A percentile compares a stretch with the other conserved stretches of the same genome.
phyloP scores from a whole-genome alignment of 495 filamentous ascomycete species.

The Aspergillus nidulans region DNA sequence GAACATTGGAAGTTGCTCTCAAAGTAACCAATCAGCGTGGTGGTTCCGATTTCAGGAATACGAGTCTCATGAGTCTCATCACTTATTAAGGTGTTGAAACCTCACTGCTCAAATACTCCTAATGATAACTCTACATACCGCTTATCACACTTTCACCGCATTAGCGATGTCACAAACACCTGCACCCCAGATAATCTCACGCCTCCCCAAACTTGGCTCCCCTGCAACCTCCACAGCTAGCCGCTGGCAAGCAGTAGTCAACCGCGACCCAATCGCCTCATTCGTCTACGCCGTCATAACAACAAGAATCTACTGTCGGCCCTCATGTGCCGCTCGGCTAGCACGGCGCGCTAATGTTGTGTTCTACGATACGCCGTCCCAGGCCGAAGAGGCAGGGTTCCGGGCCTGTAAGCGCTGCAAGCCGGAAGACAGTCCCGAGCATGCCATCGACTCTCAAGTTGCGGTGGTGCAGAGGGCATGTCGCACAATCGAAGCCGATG shows the following conservation, averaged over 20 bases:
- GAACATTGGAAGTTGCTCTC: slow-evolving; percentile 27
- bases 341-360: slow-evolving; percentile 57
- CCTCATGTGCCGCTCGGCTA: slow-evolving; percentile 55
- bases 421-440: slow-evolving; percentile 41
- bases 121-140: not conserved
- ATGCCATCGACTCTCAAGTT: slow-evolving; percentile 38
- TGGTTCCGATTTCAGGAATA: slow-evolving; percentile 1
- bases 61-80: not conserved
- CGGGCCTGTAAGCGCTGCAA: slow-evolving; percentile 62
- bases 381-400: slow-evolving; percentile 54
- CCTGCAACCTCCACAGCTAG: slow-evolving; percentile 24
- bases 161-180: not conserved
- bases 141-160: not conserved
- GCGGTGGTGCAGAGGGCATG: slow-evolving; percentile 45
- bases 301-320: slow-evolving; percentile 62
- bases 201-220: slow-evolving; percentile 18
- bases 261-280: slow-evolving; percentile 45
- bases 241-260: slow-evolving; percentile 55
- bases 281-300: slow-evolving; percentile 60
- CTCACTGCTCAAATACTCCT: not conserved
- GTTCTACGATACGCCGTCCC: slow-evolving; percentile 52
- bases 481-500: slow-evolving; percentile 22
- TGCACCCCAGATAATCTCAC: slow-evolving; percentile 22
- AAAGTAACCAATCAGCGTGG: slow-evolving; percentile 33
- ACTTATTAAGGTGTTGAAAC: not conserved